Percentiles rank a stretch among this genome's conserved stretches.
These are phyloP conservation scores for Paramarasmius palmivorus DNA, from an alignment of 1,284 basidiomycete genomes.

Conservation along the genomic window DNA sequence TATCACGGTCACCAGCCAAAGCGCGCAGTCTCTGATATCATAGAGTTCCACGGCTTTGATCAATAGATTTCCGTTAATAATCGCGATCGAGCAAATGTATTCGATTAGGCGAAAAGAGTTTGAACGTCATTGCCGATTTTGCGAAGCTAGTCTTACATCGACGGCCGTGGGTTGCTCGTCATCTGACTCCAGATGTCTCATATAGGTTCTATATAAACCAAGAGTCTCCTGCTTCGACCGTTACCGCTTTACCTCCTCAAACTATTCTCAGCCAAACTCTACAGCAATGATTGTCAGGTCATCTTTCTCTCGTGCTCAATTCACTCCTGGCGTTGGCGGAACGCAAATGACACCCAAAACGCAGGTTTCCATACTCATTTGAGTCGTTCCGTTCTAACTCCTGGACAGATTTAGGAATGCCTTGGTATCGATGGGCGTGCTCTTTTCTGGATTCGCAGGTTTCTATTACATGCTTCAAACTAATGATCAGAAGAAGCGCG, in stretches of 20 bases:
- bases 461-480: slow-evolving; percentile 6
- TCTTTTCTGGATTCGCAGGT: slow-evolving; percentile 6
- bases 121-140: neutral
- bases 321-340: neutral
- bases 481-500: neutral
- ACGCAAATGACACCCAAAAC: neutral
- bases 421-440: slow-evolving; percentile 4
- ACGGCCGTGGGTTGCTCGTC: too few relatives aligned
- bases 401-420: too few relatives aligned
- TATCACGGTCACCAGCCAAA: slow-evolving; percentile 18
- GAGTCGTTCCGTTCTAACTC: neutral
- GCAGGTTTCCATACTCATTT: neutral
- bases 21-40: slow-evolving; percentile 20
- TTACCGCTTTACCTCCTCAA: too few relatives aligned
- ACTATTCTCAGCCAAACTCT: too few relatives aligned
- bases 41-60: slow-evolving; percentile 4
- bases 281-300: neutral
- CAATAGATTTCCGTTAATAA: neutral
- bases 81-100: neutral
- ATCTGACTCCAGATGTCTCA: too few relatives aligned
- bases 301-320: neutral
- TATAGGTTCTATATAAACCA: too few relatives aligned
- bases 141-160: neutral
- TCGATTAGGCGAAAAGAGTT: neutral
- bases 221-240: too few relatives aligned